A percentile compares a stretch with the other conserved stretches of the same genome.
Conservation (phyloP, 2,329 filamentous ascomycete species). For the Phyllosticta citribraziliensis region DNA sequence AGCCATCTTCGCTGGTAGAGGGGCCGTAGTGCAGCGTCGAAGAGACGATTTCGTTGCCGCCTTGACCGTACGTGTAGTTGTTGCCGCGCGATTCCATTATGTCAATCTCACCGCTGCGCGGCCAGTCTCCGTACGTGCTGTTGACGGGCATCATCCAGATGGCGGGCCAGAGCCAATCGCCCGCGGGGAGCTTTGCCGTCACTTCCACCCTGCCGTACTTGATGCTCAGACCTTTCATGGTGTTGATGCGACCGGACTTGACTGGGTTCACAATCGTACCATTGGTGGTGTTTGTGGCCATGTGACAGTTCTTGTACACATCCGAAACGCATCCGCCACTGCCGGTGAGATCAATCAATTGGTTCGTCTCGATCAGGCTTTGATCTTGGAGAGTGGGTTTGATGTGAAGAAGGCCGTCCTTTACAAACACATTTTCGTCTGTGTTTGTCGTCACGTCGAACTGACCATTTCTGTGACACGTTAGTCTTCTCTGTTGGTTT, state of each 20-base stretch:
- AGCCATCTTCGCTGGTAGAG: constrained; percentile 59
- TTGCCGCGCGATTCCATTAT: constrained; percentile 75
- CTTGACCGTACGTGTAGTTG: constrained; percentile 64
- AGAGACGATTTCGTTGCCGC: constrained; percentile 71
- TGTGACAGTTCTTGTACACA: constrained; percentile 52
- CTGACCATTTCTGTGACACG: constrained; percentile 55
- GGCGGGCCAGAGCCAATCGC: constrained; percentile 87
- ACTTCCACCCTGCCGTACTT: constrained; percentile 78
- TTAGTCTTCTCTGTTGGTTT: constrained; percentile 11
- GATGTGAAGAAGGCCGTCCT: constrained; percentile 61
- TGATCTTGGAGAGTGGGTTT: constrained; percentile 61
- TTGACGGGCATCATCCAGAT: constrained; percentile 79
- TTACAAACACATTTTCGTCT: constrained; percentile 65
- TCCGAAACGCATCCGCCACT: constrained; percentile 60
- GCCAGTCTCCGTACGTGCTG: constrained; percentile 67
- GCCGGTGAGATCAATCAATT: constrained; percentile 55
- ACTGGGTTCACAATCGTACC: constrained; percentile 67
- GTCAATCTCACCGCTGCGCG: constrained; percentile 73
- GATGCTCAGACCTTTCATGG: constrained; percentile 58
- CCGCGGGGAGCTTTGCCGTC: constrained; percentile 61
- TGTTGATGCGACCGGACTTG: constrained; percentile 69
- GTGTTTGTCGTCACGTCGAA: constrained; percentile 66
- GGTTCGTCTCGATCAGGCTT: constrained; percentile 54
- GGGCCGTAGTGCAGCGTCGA: constrained; percentile 80
- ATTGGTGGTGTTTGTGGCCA: constrained; percentile 67